Percentiles rank a stretch among this genome's conserved stretches.
phyloP scores from a whole-genome alignment of 306 rosid species.

The Sesbania bispinosa region DNA sequence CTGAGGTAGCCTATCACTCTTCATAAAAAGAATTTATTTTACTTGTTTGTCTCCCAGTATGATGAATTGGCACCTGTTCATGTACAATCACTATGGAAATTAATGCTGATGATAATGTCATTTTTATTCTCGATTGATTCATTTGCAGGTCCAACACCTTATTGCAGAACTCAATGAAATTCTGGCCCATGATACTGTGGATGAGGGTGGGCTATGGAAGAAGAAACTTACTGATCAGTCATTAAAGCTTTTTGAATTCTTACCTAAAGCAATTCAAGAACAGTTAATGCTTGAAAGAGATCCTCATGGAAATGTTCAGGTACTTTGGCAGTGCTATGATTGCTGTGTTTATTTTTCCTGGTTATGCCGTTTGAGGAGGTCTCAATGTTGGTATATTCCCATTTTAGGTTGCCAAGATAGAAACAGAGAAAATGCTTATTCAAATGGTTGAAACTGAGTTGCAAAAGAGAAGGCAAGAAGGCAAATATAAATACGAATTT shows the following conservation, averaged over 20 bases:
- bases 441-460: slow-evolving; percentile 98
- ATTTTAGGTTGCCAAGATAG: slow-evolving; percentile 92
- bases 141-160: slow-evolving; percentile 81
- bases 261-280: slow-evolving; percentile 91
- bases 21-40: neutral
- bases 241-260: slow-evolving; percentile 73
- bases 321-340: slow-evolving; percentile 25
- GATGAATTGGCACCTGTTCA: neutral
- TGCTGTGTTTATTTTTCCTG: slow-evolving; percentile 18
- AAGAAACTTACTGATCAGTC: slow-evolving; percentile 81
- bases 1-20: slow-evolving; percentile 65
- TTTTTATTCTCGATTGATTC: slow-evolving; percentile 2
- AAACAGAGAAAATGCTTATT: slow-evolving; percentile 98
- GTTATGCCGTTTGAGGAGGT: slow-evolving; percentile 3
- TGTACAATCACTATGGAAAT: neutral
- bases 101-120: neutral
- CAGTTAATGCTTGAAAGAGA: slow-evolving; percentile 99
- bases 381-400: slow-evolving; percentile 23
- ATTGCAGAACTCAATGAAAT: slow-evolving; percentile 96
- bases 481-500: slow-evolving; percentile 56
- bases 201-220: slow-evolving; percentile 85
- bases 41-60: neutral
- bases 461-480: slow-evolving; percentile 80
- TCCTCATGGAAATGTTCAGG: slow-evolving; percentile 99
- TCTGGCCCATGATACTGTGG: slow-evolving; percentile 72